Evolutionary conservation across 2,329 filamentous ascomycete species (phyloP).

Genomic region (Xylariaceae sp.): DNA sequence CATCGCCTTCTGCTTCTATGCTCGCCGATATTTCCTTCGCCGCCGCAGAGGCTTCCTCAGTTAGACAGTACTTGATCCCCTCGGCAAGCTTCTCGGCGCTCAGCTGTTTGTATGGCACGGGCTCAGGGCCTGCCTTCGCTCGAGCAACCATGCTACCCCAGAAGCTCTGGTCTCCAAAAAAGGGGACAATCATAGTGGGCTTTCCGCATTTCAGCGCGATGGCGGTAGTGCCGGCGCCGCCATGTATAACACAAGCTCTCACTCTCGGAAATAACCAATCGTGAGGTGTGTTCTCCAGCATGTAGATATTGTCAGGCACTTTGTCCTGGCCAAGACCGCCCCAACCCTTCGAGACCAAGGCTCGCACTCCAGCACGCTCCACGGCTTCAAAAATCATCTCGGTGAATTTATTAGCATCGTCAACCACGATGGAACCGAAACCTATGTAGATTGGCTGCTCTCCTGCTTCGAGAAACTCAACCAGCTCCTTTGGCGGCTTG

Average conservation of each 20-base stretch:
- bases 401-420: conserved; percentile 64
- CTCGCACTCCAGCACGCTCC: conserved; percentile 59
- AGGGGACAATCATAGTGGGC: conserved; percentile 72
- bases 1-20: conserved; percentile 53
- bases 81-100: conserved; percentile 59
- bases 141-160: conserved; percentile 67
- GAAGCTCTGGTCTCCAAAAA: conserved; percentile 75
- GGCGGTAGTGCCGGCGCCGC: conserved; percentile 72
- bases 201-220: conserved; percentile 66
- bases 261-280: conserved; percentile 71
- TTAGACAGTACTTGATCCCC: conserved; percentile 65
- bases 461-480: conserved; percentile 50
- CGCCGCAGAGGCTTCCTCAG: conserved; percentile 52
- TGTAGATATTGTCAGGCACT: conserved; percentile 59
- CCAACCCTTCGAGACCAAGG: conserved; percentile 71
- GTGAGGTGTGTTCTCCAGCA: conserved; percentile 70
- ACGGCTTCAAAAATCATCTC: conserved; percentile 67
- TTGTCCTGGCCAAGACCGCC: conserved; percentile 60
- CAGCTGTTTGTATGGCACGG: conserved; percentile 64
- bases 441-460: conserved; percentile 66
- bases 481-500: conserved; percentile 50
- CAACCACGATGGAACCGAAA: conserved; percentile 71
- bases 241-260: conserved; percentile 64
- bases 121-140: conserved; percentile 58
- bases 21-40: conserved; percentile 46